Conservation (phyloP, 169 alveolate species). For the Ichthyophthirius multifiliis region DNA sequence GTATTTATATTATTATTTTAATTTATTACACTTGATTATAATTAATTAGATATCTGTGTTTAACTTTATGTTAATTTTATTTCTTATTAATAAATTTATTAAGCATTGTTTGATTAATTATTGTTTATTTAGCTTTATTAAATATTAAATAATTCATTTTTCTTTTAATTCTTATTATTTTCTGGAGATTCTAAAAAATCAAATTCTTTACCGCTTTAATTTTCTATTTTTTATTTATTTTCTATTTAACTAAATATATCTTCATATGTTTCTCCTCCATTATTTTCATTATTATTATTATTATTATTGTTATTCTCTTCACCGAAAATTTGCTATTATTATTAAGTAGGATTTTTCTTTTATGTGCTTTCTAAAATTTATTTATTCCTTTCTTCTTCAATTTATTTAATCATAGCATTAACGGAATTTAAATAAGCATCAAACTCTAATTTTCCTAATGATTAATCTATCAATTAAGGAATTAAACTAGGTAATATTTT, state of each 20-base stretch:
- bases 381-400: neutral
- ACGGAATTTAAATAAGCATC: conserved; percentile 8
- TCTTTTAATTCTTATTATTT: no score
- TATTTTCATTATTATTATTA: neutral
- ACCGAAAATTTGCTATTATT: neutral
- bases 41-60: neutral
- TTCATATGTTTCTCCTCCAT: no score
- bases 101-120: no score
- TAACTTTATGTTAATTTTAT: no score
- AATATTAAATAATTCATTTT: no score
- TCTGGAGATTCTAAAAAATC: no score
- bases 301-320: neutral
- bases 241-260: neutral
- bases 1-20: neutral
- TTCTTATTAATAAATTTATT: no score
- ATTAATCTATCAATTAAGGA: neutral
- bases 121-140: neutral
- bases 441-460: neutral
- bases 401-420: conserved; percentile 1
- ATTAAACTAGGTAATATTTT: neutral
- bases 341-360: neutral
- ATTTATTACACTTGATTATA: neutral
- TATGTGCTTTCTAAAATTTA: neutral
- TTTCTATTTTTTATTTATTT: neutral
- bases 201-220: neutral